Base-by-base conservation (phyloP, 352 stramenopile species). In the Thraustotheca clavata region DNA sequence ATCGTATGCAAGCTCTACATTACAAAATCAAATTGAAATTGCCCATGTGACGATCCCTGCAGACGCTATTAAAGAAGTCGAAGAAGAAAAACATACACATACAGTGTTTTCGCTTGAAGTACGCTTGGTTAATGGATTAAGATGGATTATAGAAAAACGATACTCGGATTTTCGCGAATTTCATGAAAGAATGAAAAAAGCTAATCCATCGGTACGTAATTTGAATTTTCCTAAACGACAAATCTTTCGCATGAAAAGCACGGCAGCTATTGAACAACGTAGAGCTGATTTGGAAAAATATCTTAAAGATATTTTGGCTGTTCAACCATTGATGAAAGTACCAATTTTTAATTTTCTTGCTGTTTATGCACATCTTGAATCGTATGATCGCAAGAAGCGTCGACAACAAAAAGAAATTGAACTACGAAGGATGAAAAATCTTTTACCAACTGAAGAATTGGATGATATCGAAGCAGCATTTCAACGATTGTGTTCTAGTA, bases 141-240 rank as follows among this genome's bases (percentile, higher is more conserved):
- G 89, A 61, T 95, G 86, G 86, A 86, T 90, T 67, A 92, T 90
- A 39, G 77, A 88, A 69, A 95, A 95, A 62, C 83, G 86, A 3
- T 95, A 95, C 72, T 93, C 83, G 67, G 86, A 95, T 60, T 95
- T 95, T 67, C 71, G 83, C 55, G 83, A 93, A 49, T 83, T 95
- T 7, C 83, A 95, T 57, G 86, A 95, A 48, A 69, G 82, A 0
- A 74, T 95, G 18, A 90, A 92, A 67, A 73, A 80, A 49, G 90
- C 82, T 11, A 95, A 79, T 60, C 71, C 73, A 26, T 67, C 77
- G 2, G 83, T 95, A 3, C 90, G 91, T 70, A 81, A 87, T 35
- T 72, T 93, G 11, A 78, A 83, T 33, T 95, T 95, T 49, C 86
- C 86, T 4, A 95, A 95, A 71, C 81, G 83, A 18, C 83, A 93